Base-by-base conservation (phyloP, 2,329 filamentous ascomycete species). In the Hymenoscyphus fructigenus region DNA sequence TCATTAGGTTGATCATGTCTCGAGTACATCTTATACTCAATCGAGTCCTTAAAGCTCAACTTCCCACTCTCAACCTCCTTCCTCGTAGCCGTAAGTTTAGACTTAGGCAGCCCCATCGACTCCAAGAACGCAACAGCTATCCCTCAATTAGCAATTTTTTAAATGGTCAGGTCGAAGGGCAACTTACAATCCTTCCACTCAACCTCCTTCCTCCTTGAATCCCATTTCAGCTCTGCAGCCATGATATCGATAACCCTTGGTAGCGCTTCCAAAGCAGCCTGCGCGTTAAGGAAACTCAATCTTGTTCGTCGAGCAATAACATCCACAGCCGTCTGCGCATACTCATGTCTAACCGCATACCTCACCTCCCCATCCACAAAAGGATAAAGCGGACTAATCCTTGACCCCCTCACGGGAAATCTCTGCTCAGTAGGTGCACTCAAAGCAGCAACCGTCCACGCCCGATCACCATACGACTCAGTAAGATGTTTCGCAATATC, bases 331-430 rank as follows among this genome's bases (percentile, higher is more conserved):
- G 92, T 96, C 78, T 96, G 91, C 3, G 94, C 94, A 74, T 96
- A 96, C 79, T 97, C 94, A 77, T 96, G 89, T 60, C 88, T 84
- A 50, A 96, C 88, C 28, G 92, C 92, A 76, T 97, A 97, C 63
- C 92, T 87, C 50, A 97, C 85, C 79, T 98, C 94, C 59, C 93
- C 93, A 74, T 97, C 93, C 29, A 97, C 87, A 77, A 95, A 97
- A 15, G 93, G 92, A 78, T 97, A 97, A 32, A 96, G 82, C 17
- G 85, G 78, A 2, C 90, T 90, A 68, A 97, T 90, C 67, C 92
- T 89, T 78, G 91, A 86, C 63, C 93, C 93, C 60, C 92, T 85
- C 36, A 93, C 89, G 2, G 93, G 93, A 82, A 93, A 97, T 59
- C 92, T 88, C 72, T 88, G 81, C 64, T 91, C 85, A 0, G 92